Evolutionary conservation across 345 rosid species (phyloP), one percentile per base, ranked within the genome.

Genomic region (Lepidium aucheri): DNA sequence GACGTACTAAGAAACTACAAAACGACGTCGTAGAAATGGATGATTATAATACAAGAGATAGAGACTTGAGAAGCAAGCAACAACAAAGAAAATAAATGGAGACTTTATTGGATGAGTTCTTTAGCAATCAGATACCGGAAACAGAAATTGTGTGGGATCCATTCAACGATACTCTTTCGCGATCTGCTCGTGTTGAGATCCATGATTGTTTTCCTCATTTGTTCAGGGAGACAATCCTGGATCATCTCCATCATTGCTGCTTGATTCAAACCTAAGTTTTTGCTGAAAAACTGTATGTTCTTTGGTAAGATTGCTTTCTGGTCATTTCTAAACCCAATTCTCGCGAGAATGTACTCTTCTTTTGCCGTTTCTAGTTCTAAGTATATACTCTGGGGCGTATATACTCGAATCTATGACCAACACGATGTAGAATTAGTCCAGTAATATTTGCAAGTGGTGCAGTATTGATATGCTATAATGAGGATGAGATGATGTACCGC

Each of bases 291-390:
- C 56, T 90, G 90, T 4, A 90, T 67, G 32, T 79, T 75, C 86
- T 84, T 93, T 3, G 97, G 96, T 17, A 93, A 78, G 33, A 86
- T 71, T 61, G 90, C 74, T 77, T 86, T 93, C 57, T 81, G 87
- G 66, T 89, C 92, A 53, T 84, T 89, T 20, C 77, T 84, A 1
- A 83, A 17, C 0, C 95, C 85, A 43, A 92, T 78, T 18, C 81
- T 84, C 42, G 95, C 90, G 6, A 88, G 87, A 24, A 89, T 75
- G 55, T 87, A 92, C 80, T 92, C 98, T 52, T 83, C 95, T 80
- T 84, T 92, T 0, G 96, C 92, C 28, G 76, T 74, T 74, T 83
- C 88, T 32, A 92, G 82, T 76, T 92, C 98, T 73, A 84, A 89
- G 60, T 71, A 70, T 44, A 89, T 72, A 59, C 84, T 70, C 74